A percentile compares a stretch with the other conserved stretches of the same genome.
phyloP scores from a whole-genome alignment of 1,284 basidiomycete species.

The Uromyces viciae-fabae region DNA sequence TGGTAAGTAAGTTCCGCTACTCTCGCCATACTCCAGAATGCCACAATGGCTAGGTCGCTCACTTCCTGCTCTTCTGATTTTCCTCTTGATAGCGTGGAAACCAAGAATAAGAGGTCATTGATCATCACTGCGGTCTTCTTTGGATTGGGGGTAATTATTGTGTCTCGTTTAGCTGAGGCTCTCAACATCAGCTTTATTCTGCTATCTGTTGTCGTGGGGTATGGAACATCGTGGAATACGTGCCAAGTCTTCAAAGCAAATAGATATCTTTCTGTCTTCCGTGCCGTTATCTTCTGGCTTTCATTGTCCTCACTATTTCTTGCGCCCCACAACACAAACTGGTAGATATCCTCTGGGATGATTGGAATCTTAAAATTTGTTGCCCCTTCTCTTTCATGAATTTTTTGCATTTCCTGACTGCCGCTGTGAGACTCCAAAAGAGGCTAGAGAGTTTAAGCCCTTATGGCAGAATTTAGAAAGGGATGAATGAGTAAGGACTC shows the following conservation, averaged over 20 bases:
- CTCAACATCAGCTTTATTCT: neutral
- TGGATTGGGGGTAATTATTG: neutral
- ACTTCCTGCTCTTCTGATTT: neutral
- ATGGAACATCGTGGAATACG: neutral
- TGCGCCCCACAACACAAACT: neutral
- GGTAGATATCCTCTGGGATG: neutral
- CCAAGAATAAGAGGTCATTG: neutral
- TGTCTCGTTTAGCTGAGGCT: neutral
- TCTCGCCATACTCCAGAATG: constrained; percentile 9
- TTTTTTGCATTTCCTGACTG: too few relatives aligned
- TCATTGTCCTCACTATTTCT: neutral
- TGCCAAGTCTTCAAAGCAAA: neutral
- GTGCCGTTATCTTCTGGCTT: neutral
- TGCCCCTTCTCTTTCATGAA: neutral
- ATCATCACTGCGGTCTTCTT: neutral
- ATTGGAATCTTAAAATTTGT: neutral
- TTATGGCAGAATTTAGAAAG: too few relatives aligned
- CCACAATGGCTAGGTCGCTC: neutral
- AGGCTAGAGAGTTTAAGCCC: too few relatives aligned
- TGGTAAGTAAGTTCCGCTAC: neutral
- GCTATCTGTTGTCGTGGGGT: too few relatives aligned
- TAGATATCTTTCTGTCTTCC: neutral
- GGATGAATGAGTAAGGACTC: too few relatives aligned
- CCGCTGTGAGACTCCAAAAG: too few relatives aligned
- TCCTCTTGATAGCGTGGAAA: neutral